Evolutionary conservation across 2,329 filamentous ascomycete species (phyloP), one percentile per base, ranked within the genome.

Genomic region (Aureobasidium mangrovei): DNA sequence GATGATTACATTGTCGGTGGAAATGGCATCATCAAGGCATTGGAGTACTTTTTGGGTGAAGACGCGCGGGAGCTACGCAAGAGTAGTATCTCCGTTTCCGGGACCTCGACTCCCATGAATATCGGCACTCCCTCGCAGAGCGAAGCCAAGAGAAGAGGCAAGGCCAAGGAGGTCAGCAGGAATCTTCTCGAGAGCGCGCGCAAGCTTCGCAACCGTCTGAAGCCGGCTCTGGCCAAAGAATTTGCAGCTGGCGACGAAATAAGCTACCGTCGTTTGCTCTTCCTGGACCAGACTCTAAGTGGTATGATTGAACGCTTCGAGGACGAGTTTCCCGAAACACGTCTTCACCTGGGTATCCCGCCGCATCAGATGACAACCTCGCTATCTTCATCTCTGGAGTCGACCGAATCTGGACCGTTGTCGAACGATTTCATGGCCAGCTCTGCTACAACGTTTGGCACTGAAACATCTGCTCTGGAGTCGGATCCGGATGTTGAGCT

Each of bases 1-100:
- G 86, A 95, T 56, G 89, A 96, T 68, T 97, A 97, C 69, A 90
- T 97, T 42, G 93, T 97, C 63, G 91, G 91, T 24, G 91, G 91
- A 12, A 95, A 90, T 0, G 93, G 91, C 28, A 89, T 98, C 1
- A 91, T 95, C 46, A 96, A 95, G 71, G 93, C 93, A 4, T 76
- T 98, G 43, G 84, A 88, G 53, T 94, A 94, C 63, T 95, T 91
- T 64, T 75, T 98, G 47, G 85, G 89, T 62, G 94, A 95, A 65
- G 94, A 94, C 65, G 83, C 85, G 53, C 80, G 64, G 31, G 67
- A 69, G 36, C 49, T 64, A 18, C 58, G 64, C 7, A 61, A 66
- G 10, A 60, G 56, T 26, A 64, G 85, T 58, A 66, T 73, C n/a
- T 65, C 68, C 1, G 80, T 55, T 4, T 53, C 78, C 64, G 78